These are phyloP conservation scores for carrot (Daucus carota) DNA, from an alignment of 129 eudicot genomes.

Conservation along the genomic window DH1_v3.0 NC_030382.2:42988001-42988500, in stretches of 20 bases:
- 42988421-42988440: constrained; percentile 40
- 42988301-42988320: neutral
- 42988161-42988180: constrained; percentile 36
- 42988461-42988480: constrained; percentile 47
- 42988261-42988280: constrained; percentile 22
- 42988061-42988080: too few species aligned
- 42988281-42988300: constrained; percentile 16
- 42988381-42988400: constrained; percentile 18
- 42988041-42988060: too few species aligned
- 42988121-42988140: too few species aligned
- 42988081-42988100: too few species aligned
- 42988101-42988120: too few species aligned
- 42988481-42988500: constrained; percentile 14
- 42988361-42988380: neutral
- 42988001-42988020: too few species aligned
- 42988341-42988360: neutral
- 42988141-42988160: constrained; percentile 28
- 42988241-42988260: constrained; percentile 27
- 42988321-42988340: neutral
- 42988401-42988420: constrained; percentile 26
- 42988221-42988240: constrained; percentile 14
- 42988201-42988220: constrained; percentile 31
- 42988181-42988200: constrained; percentile 37
- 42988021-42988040: too few species aligned
- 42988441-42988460: constrained; percentile 35